These are phyloP conservation scores for Alloteropsis semialata DNA, from an alignment of 176 grass and related monocot genomes.

Conservation along the genomic window DNA sequence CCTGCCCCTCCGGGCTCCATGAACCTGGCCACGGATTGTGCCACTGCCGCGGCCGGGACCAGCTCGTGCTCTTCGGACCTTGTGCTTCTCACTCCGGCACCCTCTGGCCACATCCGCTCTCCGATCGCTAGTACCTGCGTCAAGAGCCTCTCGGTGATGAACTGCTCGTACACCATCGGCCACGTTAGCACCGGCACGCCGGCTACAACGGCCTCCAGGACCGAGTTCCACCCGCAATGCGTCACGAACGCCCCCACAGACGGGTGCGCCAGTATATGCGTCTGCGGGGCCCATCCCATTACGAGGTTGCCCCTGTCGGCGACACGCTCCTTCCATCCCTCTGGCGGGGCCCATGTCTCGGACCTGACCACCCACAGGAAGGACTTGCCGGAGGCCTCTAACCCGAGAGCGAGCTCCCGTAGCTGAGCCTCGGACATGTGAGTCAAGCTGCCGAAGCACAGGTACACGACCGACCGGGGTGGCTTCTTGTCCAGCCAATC, in stretches of 20 bases:
- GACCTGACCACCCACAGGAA: no score
- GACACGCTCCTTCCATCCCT: no score
- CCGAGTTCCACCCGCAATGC: conserved; percentile 50
- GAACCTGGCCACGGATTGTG: neutral
- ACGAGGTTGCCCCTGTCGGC: no score
- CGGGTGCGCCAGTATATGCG: neutral
- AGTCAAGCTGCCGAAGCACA: no score
- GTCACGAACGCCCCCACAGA: conserved; percentile 31
- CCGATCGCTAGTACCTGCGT: neutral
- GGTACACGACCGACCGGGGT: no score
- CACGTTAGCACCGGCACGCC: conserved; percentile 52
- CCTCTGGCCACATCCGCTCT: neutral
- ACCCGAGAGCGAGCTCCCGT: no score
- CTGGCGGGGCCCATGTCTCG: no score
- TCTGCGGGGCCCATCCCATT: no score
- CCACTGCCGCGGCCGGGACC: conserved; percentile 1
- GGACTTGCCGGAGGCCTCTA: no score
- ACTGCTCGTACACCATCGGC: conserved; percentile 43
- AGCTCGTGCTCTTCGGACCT: conserved; percentile 4
- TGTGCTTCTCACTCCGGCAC: neutral
- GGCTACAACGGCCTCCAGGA: conserved; percentile 17
- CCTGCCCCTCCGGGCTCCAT: conserved; percentile 8
- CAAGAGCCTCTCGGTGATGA: conserved; percentile 26
- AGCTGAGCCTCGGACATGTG: no score
- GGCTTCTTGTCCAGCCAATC: no score